These are phyloP conservation scores for Trichoderma atroviride DNA, from an alignment of 2,329 filamentous ascomycete genomes.

Conservation along the genomic window DNA sequence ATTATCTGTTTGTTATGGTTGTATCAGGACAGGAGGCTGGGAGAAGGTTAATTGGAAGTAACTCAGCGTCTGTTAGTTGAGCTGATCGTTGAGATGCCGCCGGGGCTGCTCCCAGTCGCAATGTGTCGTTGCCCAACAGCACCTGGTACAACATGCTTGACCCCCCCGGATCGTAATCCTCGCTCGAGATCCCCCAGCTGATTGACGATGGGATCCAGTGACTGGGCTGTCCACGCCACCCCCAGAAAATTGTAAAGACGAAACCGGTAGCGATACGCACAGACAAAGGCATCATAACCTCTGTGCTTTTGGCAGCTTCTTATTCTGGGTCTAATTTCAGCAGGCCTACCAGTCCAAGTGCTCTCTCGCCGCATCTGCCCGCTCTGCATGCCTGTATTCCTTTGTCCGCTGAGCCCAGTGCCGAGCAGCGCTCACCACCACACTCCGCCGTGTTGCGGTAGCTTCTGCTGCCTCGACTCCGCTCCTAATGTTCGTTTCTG, in stretches of 20 bases:
- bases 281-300: neutral
- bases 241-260: constrained; percentile 5
- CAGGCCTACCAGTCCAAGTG: neutral
- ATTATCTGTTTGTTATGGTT: neutral
- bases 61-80: neutral
- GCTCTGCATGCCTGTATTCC: constrained; percentile 1
- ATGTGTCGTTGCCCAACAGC: neutral
- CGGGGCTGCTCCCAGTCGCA: neutral
- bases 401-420: constrained; percentile 14
- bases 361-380: constrained; percentile 5
- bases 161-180: constrained; percentile 14
- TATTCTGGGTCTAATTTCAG: constrained; percentile 1
- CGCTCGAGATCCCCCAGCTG: constrained; percentile 9
- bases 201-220: neutral
- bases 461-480: neutral
- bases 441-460: neutral
- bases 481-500: constrained; percentile 1
- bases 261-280: constrained; percentile 14
- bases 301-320: constrained; percentile 12
- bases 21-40: neutral
- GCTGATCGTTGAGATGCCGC: neutral
- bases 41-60: constrained; percentile 19
- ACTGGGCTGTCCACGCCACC: neutral
- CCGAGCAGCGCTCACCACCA: constrained; percentile 14
- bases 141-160: constrained; percentile 2